Percentiles rank a stretch among this genome's conserved stretches.
These are phyloP conservation scores for Penicillium simplicissimum DNA, from an alignment of 495 filamentous ascomycete species.

Conservation along the genomic window DNA sequence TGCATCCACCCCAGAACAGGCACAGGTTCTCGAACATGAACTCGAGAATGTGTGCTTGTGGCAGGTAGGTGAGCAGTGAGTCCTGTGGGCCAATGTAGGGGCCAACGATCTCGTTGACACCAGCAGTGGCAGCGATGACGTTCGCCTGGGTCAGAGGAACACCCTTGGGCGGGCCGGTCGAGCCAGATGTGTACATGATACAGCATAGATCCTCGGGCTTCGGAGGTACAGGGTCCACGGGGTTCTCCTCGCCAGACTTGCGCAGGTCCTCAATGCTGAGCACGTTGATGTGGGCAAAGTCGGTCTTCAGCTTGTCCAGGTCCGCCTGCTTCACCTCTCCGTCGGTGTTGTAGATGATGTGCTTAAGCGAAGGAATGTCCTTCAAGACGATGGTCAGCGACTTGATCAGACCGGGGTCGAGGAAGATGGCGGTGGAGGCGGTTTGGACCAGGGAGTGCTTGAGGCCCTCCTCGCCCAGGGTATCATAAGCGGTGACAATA, in stretches of 20 bases:
- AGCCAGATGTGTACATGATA: conserved; percentile 99
- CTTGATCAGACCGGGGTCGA: conserved; percentile 79
- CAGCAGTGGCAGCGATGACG: conserved; percentile 87
- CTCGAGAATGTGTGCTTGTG: conserved; percentile 93
- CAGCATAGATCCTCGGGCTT: conserved; percentile 86
- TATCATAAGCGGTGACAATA: conserved; percentile 97
- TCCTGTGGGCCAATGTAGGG: conserved; percentile 85
- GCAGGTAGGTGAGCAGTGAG: conserved; percentile 85
- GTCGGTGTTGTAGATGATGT: conserved; percentile 88
- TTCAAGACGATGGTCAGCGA: conserved; percentile 80
- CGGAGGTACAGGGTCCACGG: conserved; percentile 77
- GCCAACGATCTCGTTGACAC: conserved; percentile 83
- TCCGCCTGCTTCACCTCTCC: conserved; percentile 73
- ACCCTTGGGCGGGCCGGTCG: conserved; percentile 95
- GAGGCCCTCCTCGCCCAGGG: conserved; percentile 89
- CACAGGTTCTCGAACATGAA: conserved; percentile 95
- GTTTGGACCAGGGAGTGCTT: conserved; percentile 91
- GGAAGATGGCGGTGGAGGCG: conserved; percentile 82
- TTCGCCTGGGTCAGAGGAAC: conserved; percentile 87
- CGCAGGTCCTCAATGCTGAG: conserved; percentile 82
- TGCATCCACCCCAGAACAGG: conserved; percentile 91
- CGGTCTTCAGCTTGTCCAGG: conserved; percentile 74
- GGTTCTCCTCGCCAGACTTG: conserved; percentile 81
- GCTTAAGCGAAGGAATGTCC: conserved; percentile 73
- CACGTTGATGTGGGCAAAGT: conserved; percentile 68